These are phyloP conservation scores for Pseudozyma pruni DNA, from an alignment of 1,284 basidiomycete genomes.

Conservation along the genomic window DNA sequence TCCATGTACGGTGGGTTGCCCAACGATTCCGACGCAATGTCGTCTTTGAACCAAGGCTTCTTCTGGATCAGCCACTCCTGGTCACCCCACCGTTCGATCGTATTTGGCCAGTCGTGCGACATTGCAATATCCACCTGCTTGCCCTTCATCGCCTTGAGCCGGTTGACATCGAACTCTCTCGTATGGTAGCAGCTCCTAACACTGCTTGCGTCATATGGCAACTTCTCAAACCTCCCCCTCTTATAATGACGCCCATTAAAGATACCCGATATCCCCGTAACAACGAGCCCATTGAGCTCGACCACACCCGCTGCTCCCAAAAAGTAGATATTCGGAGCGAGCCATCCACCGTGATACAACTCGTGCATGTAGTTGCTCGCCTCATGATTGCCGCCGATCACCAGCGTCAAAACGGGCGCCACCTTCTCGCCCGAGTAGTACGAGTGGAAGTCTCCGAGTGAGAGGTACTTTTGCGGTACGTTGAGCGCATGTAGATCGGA, in stretches of 20 bases:
- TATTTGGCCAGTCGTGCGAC: constrained; percentile 95
- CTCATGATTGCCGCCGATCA: constrained; percentile 98
- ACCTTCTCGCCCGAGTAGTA: constrained; percentile 85
- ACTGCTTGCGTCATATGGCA: constrained; percentile 76
- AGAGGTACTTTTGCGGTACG: constrained; percentile 87
- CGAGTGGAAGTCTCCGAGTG: constrained; percentile 76
- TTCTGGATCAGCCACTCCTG: constrained; percentile 75
- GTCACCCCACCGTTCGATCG: constrained; percentile 85
- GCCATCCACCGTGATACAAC: constrained; percentile 75
- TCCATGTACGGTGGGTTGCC: constrained; percentile 90
- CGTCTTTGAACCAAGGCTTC: constrained; percentile 84
- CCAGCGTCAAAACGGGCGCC: constrained; percentile 88
- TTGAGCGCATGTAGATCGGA: constrained; percentile 89
- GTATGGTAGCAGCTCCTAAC: constrained; percentile 91
- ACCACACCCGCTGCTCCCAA: constrained; percentile 91
- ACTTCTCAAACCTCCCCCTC: constrained; percentile 71
- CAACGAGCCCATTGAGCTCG: constrained; percentile 80
- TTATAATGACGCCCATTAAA: constrained; percentile 84
- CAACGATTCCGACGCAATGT: constrained; percentile 75
- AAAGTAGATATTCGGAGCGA: constrained; percentile 97
- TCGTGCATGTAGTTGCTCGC: constrained; percentile 98
- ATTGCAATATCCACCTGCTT: constrained; percentile 77
- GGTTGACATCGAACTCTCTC: constrained; percentile 83
- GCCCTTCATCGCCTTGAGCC: constrained; percentile 78
- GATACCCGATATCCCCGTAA: constrained; percentile 91